Base-by-base conservation (phyloP, 176 grass and related monocot species). In the Aegilops bicornis region DNA sequence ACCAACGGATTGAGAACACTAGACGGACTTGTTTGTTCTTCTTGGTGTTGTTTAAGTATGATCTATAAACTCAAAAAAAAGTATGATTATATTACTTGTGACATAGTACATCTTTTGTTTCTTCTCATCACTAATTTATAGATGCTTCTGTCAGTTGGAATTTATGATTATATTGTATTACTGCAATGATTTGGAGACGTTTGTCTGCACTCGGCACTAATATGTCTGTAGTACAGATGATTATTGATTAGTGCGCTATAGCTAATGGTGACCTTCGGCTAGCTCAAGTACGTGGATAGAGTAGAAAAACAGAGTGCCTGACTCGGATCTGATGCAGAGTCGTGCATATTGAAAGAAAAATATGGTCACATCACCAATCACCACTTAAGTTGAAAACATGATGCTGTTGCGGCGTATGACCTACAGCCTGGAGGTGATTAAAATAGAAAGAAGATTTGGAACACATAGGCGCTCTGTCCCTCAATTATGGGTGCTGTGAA, bases 251-350 rank as follows among this genome's bases (percentile, higher is more conserved):
- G 76, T 81, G 88, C 63, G 61, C 36, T 84, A 81, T 84, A 81
- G 67, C 67, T 80, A 87, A 52, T 84, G 48, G 81, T 71, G 89
- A 88, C 82, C 48, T 77, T 54, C 64, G 22, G 47, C 42, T 48
- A 22, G 24, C 68, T 47, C 68, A 24, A 31, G 58, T n/a, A 52
- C 83, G 45, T 86, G 77, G 85, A 76, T 62, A 20, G 30, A 45
- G 79, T 80, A 77, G 29, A 64, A 64, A 60, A 84, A 37, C 6
- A 5, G 10, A 40, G 62, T 4, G 77, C 70, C 77, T 88, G 86
- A 88, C 86, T 88, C 31, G 89, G 89, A 85, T 85, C 82, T 85
- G 86, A 91, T 81, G 82, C 76, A 84, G 76, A 19, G 9, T 17
- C n/a, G 52, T 30, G 13, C 45, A 76, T 37, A 15, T 45, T 9